Evolutionary conservation across 1,139 yeast species (phyloP), one percentile per base, ranked within the genome.

Genomic region (Kluyveromyces sp.): DNA sequence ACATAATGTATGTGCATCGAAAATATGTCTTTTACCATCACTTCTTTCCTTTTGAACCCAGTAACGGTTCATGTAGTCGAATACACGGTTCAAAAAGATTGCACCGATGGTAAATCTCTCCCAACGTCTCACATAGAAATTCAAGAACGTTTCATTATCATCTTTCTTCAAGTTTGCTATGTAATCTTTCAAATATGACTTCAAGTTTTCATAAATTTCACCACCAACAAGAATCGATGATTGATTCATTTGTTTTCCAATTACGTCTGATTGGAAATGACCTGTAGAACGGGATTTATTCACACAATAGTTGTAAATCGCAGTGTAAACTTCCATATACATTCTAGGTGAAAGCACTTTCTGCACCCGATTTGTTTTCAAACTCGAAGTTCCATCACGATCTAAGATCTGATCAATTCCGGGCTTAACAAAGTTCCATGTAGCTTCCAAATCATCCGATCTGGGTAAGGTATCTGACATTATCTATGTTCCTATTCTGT

Each of bases 1-100:
- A 46, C 96, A 84, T 55, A 92, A 72, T 1, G 97, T 89, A 60
- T 87, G 83, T 35, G 94, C 95, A 65, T 94, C 98, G 64, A 82
- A 88, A 43, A 92, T 81, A 58, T 88, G 89, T 54, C 90, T 77
- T 59, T 88, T 79, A n/a, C 97, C 97, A 63, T 92, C 97, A 39
- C 90, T 86, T 59, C 97, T 77, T 66, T 92, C 97, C 63, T 95
- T 89, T 59, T 85, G 88, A 43, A 94, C 97, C 98, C 98, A 94
- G 67, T 92, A 92, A 53, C 97, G 78, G 66, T 94, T 94, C 78
- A 94, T 81, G 66, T 94, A 94, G 63, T 90, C 96, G 63, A 92
- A 88, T 30, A 94, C 94, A 65, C 94, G 95, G 66, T 89, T 89
- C 66, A 94, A 70, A 65, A 88, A 86, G 25, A 90, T 85, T 1